Evolutionary conservation across 352 stramenopile species (phyloP), one percentile per base, ranked within the genome.

Genomic region (Phytophthora colocasiae): DNA sequence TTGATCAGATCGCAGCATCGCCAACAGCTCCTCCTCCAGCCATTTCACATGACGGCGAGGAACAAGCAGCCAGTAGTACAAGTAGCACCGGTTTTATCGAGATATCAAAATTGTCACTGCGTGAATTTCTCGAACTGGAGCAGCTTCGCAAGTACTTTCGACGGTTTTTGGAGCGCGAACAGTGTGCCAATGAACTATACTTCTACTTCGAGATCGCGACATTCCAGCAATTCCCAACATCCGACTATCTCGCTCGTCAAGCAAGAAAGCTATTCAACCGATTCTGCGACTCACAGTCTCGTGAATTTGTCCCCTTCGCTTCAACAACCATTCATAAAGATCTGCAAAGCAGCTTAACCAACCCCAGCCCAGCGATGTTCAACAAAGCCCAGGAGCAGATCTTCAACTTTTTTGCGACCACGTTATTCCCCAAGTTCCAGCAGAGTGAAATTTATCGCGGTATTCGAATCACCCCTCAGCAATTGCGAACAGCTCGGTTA

Each of bases 201-300:
- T 90, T 92, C 39, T 92, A 90, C 80, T 88, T 87, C 46, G 81
- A 92, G 48, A 85, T 92, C 34, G 56, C 74, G 24, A 83, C 71
- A 19, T 92, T 89, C 56, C 82, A 92, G 71, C 80, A 90, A 36
- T 83, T 92, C 34, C 83, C 83, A n/a, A 92, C 82, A 2, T 90
- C 83, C 0, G 81, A 92, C 58, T 92, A 90, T 45, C 63, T 92
- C 38, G 76, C 69, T 15, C 78, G 83, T 5, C 81, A 90, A 53
- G 81, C 78, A 12, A 84, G 84, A 53, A 92, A 90, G 61, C 52
- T 92, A 6, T 89, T 81, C 58, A 72, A 78, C 22, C 78, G 81
- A 0, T 92, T 92, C 69, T 89, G 82, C 26, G 80, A 92, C 24
- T 67, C 78, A 2, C 57, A 75, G 34, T 90, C 83, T 0, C 80